Evolutionary conservation across 148 eudicot genomes (phyloP).

Genomic region (Mesembryanthemum crystallinum): DNA sequence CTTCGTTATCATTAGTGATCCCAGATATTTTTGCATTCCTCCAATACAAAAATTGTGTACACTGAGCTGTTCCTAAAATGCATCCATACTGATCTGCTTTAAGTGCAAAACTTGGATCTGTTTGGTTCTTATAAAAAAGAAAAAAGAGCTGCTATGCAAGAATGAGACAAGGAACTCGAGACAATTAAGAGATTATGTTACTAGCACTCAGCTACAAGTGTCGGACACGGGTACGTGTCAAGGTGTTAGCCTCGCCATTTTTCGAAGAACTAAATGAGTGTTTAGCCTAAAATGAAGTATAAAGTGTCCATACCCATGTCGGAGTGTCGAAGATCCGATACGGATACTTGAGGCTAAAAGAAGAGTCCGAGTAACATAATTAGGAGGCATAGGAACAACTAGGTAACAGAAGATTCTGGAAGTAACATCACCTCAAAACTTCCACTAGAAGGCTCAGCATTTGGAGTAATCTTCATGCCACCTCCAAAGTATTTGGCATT

Average conservation of each 20-base stretch:
- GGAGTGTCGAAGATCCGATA: too few relatives aligned
- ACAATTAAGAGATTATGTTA: too few relatives aligned
- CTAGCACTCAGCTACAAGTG: too few relatives aligned
- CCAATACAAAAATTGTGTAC: neutral
- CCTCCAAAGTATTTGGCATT: slow-evolving; percentile 97
- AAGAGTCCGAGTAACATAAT: too few relatives aligned
- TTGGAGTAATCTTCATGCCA: slow-evolving; percentile 97
- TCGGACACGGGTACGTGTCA: too few relatives aligned
- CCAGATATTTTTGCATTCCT: neutral
- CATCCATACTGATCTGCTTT: neutral
- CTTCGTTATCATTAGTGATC: neutral
- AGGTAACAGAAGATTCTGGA: slow-evolving; percentile 4
- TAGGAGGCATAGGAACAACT: neutral
- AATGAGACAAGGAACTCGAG: neutral
- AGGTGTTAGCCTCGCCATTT: too few relatives aligned
- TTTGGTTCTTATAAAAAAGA: neutral
- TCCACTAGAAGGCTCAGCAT: slow-evolving; percentile 76
- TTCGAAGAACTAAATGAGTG: too few relatives aligned
- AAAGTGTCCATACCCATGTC: too few relatives aligned
- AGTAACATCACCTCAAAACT: slow-evolving; percentile 59
- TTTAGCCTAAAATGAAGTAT: too few relatives aligned
- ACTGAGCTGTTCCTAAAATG: neutral
- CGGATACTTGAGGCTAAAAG: too few relatives aligned
- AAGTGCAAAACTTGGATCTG: neutral
- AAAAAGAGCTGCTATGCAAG: neutral